A percentile compares a stretch with the other conserved stretches of the same genome.
These are phyloP conservation scores for Annona cherimola DNA, from an alignment of 164 flowering plant genomes.

Conservation along the genomic window DNA sequence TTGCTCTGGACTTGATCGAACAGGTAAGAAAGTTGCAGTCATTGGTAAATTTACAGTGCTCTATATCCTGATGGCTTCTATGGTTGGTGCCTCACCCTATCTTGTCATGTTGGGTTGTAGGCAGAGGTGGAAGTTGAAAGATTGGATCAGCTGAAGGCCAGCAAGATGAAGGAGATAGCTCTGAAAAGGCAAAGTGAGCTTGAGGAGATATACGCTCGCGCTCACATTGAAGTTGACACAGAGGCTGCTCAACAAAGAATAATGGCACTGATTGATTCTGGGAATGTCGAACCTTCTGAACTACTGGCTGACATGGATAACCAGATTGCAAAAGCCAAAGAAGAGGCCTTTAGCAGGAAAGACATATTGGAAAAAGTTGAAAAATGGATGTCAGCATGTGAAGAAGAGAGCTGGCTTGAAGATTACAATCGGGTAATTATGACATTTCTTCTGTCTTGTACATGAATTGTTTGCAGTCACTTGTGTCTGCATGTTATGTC, in stretches of 20 bases:
- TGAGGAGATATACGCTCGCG: conserved; percentile 77
- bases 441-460: not conserved
- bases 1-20: conserved; percentile 87
- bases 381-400: conserved; percentile 99
- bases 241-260: conserved; percentile 84
- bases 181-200: conserved; percentile 82
- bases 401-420: conserved; percentile 99
- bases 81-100: conserved; percentile 2
- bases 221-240: conserved; percentile 83
- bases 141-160: conserved; percentile 87
- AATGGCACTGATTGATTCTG: conserved; percentile 76
- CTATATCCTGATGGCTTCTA: not conserved
- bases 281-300: conserved; percentile 84
- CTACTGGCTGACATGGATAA: conserved; percentile 91
- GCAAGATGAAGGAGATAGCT: conserved; percentile 98
- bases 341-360: conserved; percentile 90
- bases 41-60: not conserved
- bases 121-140: conserved; percentile 95
- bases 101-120: conserved; percentile 26
- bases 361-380: conserved; percentile 98
- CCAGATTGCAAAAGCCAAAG: conserved; percentile 78
- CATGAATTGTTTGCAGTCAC: not conserved
- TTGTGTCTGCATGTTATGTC: not conserved
- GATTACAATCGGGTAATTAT: conserved; percentile 86
- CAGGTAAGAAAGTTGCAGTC: conserved; percentile 46